These are phyloP conservation scores for Candida coquimbonensis DNA, from an alignment of 805 yeast genomes.

Conservation along the genomic window DNA sequence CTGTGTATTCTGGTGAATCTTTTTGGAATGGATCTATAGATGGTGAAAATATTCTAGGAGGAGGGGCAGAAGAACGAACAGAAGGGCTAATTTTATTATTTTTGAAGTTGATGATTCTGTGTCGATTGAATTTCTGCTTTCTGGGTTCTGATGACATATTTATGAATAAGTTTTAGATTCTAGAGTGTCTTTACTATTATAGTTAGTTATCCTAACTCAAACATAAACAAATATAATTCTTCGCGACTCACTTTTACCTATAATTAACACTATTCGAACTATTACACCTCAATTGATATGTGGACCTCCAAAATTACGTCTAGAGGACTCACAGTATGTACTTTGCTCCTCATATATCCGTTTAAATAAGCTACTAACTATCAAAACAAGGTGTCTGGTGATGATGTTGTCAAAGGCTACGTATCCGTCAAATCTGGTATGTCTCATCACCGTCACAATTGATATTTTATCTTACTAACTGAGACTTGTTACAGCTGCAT, in stretches of 20 bases:
- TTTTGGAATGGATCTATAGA: conserved; percentile 3
- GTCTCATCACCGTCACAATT: not conserved
- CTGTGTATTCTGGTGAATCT: conserved; percentile 22
- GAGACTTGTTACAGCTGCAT: conserved; percentile 5
- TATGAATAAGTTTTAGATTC: too few relatives aligned
- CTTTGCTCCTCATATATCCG: accelerated
- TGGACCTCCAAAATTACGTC: not conserved
- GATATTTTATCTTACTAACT: not conserved
- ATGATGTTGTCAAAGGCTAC: conserved; percentile 3
- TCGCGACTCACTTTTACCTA: too few relatives aligned
- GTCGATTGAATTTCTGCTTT: conserved; percentile 2
- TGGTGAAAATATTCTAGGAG: not conserved
- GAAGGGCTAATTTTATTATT: not conserved
- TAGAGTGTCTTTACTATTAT: not conserved
- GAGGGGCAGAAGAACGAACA: not conserved
- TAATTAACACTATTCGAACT: too few relatives aligned
- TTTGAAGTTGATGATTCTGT: not conserved
- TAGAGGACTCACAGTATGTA: conserved; percentile 1
- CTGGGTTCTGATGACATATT: conserved; percentile 3
- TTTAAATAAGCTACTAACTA: not conserved
- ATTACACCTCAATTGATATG: not conserved
- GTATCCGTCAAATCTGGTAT: conserved; percentile 7
- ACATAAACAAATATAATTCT: too few relatives aligned
- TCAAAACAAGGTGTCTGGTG: conserved; percentile 4
- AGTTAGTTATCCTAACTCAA: too few relatives aligned